Evolutionary conservation across 2,329 filamentous ascomycete species (phyloP).

Genomic region (Ophiostoma australiae): DNA sequence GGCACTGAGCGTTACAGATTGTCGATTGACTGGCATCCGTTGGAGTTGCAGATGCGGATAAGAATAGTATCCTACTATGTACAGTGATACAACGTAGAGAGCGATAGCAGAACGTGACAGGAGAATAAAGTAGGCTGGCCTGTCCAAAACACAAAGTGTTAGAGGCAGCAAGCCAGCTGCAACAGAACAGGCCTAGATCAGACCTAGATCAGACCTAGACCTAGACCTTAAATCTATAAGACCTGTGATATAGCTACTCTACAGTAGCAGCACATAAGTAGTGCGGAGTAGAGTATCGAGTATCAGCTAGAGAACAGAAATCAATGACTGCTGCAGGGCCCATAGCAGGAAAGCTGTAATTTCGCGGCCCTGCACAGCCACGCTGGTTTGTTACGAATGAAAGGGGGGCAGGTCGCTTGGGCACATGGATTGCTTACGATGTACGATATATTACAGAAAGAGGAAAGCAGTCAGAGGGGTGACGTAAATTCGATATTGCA

Average conservation of each 20-base stretch:
- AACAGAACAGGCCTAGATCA: not conserved
- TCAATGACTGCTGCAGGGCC: not conserved
- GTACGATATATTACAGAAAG: not conserved
- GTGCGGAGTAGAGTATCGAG: not conserved
- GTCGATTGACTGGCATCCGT: conserved; percentile 5
- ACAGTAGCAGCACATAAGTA: not conserved
- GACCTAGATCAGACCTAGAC: too few relatives aligned
- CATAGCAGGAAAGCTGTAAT: conserved; percentile 9
- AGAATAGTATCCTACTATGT: not conserved
- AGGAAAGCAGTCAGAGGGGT: not conserved
- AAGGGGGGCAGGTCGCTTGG: not conserved
- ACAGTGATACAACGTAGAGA: not conserved
- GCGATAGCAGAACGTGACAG: not conserved
- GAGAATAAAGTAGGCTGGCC: not conserved
- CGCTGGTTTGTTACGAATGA: not conserved
- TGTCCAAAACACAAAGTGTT: conserved; percentile 23
- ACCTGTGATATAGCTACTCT: not conserved
- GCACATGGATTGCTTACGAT: too few relatives aligned
- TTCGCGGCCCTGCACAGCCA: not conserved
- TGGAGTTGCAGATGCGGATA: not conserved
- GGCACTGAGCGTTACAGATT: conserved; percentile 5
- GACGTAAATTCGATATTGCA: not conserved
- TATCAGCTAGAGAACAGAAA: not conserved
- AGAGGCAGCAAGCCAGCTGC: conserved; percentile 18
- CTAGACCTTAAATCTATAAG: not conserved